Evolutionary conservation across 2,329 filamentous ascomycete species (phyloP), one percentile per base, ranked within the genome.

Genomic region (Magnaporthiopsis incrustans): DNA sequence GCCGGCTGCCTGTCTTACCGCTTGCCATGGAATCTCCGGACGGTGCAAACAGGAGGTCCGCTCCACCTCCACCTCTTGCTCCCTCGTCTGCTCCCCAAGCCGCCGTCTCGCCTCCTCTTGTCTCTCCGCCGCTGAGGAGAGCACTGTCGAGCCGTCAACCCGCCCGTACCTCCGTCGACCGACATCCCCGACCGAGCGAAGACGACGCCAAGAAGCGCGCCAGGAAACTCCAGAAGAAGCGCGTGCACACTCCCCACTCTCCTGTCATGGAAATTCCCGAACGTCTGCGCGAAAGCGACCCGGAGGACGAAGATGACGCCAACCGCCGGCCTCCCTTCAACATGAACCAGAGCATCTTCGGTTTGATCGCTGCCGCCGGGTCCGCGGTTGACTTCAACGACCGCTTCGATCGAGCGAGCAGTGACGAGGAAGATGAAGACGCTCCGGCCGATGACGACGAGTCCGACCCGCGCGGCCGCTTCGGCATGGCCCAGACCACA

Each of bases 291-390:
- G 78, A 81, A 60, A 69, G 73, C 58, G 82, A 81, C 64, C 78
- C 83, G 65, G 77, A 77, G n/a, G 77, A 77, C 25, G 76, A 73
- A 38, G 81, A 83, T 59, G 79, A 84, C 68, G 79, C 82, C 53
- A 76, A 81, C 58, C 68, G 78, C 59, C 75, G 76, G 5, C 75
- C 79, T 2, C 73, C 70, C 11, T 79, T 85, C 76, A 91, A 92
- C 71, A 91, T 96, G 87, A 95, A 97, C 75, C 93, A 97, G 80
- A 96, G 91, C 68, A 88, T 98, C 64, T 96, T 97, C 74, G 92
- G 92, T 63, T 85, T 98, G 77, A 93, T 98, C 69, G 91, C 93
- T 8, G 91, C 92, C 22, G 92, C 92, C 53, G 91, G 92, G 8
- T 93, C 91, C 35, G 87, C 86, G 65, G 88, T 90, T 62, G 89